Evolutionary conservation across 495 filamentous ascomycete species (phyloP).

Genomic region (Clohesyomyces aquaticus): DNA sequence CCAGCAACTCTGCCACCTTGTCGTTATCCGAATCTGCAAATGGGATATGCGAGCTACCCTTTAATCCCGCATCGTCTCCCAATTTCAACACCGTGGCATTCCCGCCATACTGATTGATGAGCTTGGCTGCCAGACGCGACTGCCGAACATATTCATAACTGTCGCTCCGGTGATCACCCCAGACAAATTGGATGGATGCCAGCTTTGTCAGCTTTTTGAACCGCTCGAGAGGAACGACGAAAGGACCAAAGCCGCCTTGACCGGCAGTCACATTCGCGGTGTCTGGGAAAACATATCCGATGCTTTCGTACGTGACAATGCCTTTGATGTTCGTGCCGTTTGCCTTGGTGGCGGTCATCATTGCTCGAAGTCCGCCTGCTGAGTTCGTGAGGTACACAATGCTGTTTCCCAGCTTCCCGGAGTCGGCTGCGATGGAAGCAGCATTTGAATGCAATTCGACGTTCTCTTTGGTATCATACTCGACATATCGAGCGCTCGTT

Average conservation of each 20-base stretch:
- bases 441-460: conserved; percentile 50
- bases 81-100: conserved; percentile 52
- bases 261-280: conserved; percentile 46
- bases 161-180: conserved; percentile 53
- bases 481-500: conserved; percentile 51
- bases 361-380: conserved; percentile 51
- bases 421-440: conserved; percentile 52
- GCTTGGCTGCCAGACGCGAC: conserved; percentile 43
- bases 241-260: conserved; percentile 46
- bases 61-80: conserved; percentile 47
- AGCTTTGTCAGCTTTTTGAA: conserved; percentile 55
- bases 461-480: conserved; percentile 51
- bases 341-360: conserved; percentile 49
- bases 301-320: conserved; percentile 55
- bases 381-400: conserved; percentile 56
- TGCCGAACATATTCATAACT: conserved; percentile 42
- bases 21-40: conserved; percentile 55
- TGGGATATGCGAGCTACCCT: conserved; percentile 52
- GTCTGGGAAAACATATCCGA: conserved; percentile 54
- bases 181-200: conserved; percentile 53
- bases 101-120: conserved; percentile 54
- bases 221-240: conserved; percentile 49
- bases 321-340: conserved; percentile 54
- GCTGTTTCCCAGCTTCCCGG: conserved; percentile 49
- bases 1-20: conserved; percentile 50